These are phyloP conservation scores for Penicillium sp. DNA, from an alignment of 2,329 filamentous ascomycete species.

Conservation along the genomic window DNA sequence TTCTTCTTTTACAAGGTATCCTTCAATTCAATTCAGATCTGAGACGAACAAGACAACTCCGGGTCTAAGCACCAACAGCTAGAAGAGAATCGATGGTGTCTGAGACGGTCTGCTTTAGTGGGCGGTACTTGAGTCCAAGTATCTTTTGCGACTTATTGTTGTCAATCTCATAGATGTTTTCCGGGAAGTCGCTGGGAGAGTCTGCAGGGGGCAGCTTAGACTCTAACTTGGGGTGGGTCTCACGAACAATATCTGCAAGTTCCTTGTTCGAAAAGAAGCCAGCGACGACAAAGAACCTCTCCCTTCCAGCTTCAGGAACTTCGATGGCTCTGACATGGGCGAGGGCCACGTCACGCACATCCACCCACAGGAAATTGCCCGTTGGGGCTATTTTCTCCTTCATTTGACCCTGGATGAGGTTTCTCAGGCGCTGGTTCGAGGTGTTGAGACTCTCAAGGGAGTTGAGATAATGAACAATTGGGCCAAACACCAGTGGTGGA, in stretches of 20 bases:
- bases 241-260: constrained; percentile 41
- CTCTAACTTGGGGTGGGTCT: constrained; percentile 43
- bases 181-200: constrained; percentile 29
- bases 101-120: constrained; percentile 37
- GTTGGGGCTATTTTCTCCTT: constrained; percentile 59
- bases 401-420: constrained; percentile 61
- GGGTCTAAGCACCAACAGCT: constrained; percentile 30
- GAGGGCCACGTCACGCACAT: constrained; percentile 49
- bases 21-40: not conserved
- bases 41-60: not conserved
- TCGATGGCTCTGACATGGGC: constrained; percentile 50
- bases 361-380: constrained; percentile 58
- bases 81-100: constrained; percentile 39
- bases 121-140: constrained; percentile 41
- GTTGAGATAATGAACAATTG: constrained; percentile 62
- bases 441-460: constrained; percentile 66
- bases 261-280: constrained; percentile 44
- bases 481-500: constrained; percentile 62
- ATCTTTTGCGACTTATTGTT: constrained; percentile 42
- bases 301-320: constrained; percentile 43
- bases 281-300: constrained; percentile 46
- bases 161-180: constrained; percentile 34
- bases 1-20: not conserved
- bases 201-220: constrained; percentile 41
- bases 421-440: constrained; percentile 65